Percentiles rank a stretch among this genome's conserved stretches.
Evolutionary conservation across 2,329 filamentous ascomycete genomes (phyloP).

Genomic region (Madurella fahalii): DNA sequence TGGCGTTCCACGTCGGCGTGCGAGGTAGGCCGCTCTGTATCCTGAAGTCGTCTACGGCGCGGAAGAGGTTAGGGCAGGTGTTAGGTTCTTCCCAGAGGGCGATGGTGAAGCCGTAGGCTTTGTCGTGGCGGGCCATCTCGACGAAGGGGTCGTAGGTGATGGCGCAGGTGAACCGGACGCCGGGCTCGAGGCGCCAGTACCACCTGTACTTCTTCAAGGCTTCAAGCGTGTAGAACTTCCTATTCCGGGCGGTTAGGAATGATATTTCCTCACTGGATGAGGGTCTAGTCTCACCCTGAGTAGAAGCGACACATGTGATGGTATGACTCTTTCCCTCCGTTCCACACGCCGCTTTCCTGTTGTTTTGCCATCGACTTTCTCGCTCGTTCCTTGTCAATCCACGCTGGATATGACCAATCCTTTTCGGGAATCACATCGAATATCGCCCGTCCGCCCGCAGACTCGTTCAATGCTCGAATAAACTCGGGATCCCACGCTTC

Average conservation of each 20-base stretch:
- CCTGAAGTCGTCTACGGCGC: conserved; percentile 39
- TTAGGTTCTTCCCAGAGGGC: conserved; percentile 42
- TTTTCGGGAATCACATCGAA: conserved; percentile 40
- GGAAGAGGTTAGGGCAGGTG: conserved; percentile 42
- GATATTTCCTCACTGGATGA: not conserved
- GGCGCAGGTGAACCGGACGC: conserved; percentile 42
- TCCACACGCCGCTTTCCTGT: conserved; percentile 31
- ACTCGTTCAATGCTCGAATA: conserved; percentile 34
- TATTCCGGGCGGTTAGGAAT: not conserved
- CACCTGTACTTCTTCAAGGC: conserved; percentile 41
- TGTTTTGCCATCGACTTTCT: conserved; percentile 25
- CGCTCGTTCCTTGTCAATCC: conserved; percentile 20
- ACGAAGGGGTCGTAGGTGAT: conserved; percentile 47
- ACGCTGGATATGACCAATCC: conserved; percentile 40
- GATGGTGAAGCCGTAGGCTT: conserved; percentile 43
- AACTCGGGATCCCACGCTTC: conserved; percentile 40
- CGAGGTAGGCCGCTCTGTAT: conserved; percentile 32
- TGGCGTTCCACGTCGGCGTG: conserved; percentile 37
- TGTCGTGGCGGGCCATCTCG: conserved; percentile 40
- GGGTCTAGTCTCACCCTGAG: conserved; percentile 35
- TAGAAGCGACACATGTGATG: conserved; percentile 39
- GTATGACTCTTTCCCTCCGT: conserved; percentile 39
- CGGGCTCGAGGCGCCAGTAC: conserved; percentile 47
- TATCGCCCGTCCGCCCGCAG: conserved; percentile 34
- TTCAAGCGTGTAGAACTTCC: conserved; percentile 40